Evolutionary conservation across 2,329 filamentous ascomycete species (phyloP).

Genomic region (Microsporum ferrugineum): DNA sequence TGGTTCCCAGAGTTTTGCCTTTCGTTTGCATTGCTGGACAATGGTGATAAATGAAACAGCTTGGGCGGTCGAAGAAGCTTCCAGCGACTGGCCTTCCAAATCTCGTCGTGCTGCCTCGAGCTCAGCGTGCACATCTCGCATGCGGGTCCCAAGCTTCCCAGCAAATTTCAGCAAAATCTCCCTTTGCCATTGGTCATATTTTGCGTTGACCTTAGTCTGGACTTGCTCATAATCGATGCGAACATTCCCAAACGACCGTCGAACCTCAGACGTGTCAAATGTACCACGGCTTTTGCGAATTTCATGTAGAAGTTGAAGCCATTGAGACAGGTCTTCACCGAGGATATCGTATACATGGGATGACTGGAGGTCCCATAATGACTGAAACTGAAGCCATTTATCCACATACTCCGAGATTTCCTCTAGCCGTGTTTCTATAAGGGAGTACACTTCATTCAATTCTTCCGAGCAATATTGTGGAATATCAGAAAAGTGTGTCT

Average conservation of each 20-base stretch:
- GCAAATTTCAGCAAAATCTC: conserved; percentile 94
- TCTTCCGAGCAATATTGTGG: conserved; percentile 71
- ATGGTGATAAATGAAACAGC: conserved; percentile 98
- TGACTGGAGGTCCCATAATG: conserved; percentile 91
- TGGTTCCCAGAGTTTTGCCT: conserved; percentile 85
- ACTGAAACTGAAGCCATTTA: conserved; percentile 98
- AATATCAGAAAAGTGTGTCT: conserved; percentile 65
- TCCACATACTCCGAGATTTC: conserved; percentile 80
- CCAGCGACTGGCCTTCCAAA: conserved; percentile 80
- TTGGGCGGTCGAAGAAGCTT: conserved; percentile 89
- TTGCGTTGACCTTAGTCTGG: conserved; percentile 95
- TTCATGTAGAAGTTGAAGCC: conserved; percentile 92
- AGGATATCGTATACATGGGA: conserved; percentile 89
- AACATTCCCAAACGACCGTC: conserved; percentile 82
- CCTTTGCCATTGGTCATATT: conserved; percentile 99
- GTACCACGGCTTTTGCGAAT: conserved; percentile 91
- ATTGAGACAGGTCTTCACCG: conserved; percentile 80
- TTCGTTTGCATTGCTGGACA: conserved; percentile 89
- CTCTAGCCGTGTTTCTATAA: conserved; percentile 69
- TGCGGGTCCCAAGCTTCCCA: conserved; percentile 71
- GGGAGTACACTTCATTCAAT: conserved; percentile 67
- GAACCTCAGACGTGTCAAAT: conserved; percentile 94
- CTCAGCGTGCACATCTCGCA: conserved; percentile 85
- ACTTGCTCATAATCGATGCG: conserved; percentile 98
- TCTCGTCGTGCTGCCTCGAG: conserved; percentile 83